Percentiles rank a stretch among this genome's conserved stretches.
Conservation (phyloP, 2,329 filamentous ascomycete species). For the Fonsecaea pugnacius region DNA sequence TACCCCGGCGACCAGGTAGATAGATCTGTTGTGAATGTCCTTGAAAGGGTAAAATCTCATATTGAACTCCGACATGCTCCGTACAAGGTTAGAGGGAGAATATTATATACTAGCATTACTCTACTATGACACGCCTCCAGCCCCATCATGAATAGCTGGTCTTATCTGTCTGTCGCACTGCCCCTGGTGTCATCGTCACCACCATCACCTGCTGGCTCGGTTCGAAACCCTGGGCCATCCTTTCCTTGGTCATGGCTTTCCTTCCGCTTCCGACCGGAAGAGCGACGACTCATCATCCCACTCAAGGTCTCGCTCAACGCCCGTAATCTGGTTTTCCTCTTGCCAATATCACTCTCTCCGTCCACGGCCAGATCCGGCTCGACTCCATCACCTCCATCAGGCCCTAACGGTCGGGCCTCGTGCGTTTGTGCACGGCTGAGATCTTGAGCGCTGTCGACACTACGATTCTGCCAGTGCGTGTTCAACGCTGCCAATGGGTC, state of each 20-base stretch:
- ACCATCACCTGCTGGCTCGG: not conserved
- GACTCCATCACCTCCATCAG: slow-evolving; percentile 9
- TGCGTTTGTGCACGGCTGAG: slow-evolving; percentile 26
- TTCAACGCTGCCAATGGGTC: slow-evolving; percentile 19
- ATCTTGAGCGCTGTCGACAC: slow-evolving; percentile 16
- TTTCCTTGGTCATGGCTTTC: slow-evolving; percentile 19
- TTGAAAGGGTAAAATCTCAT: not conserved
- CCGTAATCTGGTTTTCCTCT: slow-evolving; percentile 23
- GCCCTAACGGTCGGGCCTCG: slow-evolving; percentile 2
- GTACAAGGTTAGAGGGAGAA: not conserved
- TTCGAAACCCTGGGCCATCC: slow-evolving; percentile 4
- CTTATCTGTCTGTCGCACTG: not conserved
- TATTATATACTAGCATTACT: slow-evolving; percentile 16
- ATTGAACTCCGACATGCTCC: not conserved
- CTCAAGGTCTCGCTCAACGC: slow-evolving; percentile 31
- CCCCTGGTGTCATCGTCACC: not conserved
- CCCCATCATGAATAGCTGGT: not conserved
- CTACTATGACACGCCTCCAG: not conserved
- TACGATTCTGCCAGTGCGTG: slow-evolving; percentile 12
- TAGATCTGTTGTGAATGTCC: not conserved
- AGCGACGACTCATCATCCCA: slow-evolving; percentile 24
- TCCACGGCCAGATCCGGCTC: not conserved
- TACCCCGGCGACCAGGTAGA: too few species aligned
- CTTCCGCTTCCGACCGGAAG: slow-evolving; percentile 5
- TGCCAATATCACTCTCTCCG: not conserved